A percentile compares a stretch with the other conserved stretches of the same genome.
Evolutionary conservation across 2,329 filamentous ascomycete species (phyloP).

Genomic region (Aphanoascus verrucosus): DNA sequence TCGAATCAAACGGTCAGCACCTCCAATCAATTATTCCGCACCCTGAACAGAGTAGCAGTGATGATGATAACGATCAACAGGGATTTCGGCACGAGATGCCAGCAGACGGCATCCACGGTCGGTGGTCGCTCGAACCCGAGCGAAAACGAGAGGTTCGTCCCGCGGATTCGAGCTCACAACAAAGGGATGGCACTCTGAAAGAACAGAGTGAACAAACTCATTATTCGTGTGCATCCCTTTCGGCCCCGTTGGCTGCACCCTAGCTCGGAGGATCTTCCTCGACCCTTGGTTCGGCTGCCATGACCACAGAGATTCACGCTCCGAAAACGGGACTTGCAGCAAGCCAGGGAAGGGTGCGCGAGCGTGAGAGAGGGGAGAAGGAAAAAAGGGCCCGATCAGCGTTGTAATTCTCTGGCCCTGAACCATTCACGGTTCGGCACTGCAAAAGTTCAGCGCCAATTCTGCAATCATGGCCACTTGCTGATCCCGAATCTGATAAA

Average conservation of each 20-base stretch:
- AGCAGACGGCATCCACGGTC: neutral
- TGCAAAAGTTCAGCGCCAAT: neutral
- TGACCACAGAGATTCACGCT: neutral
- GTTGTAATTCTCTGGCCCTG: neutral
- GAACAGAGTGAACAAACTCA: neutral
- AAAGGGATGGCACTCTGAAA: neutral
- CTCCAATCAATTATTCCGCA: neutral
- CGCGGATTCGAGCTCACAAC: neutral
- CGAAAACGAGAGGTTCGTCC: neutral
- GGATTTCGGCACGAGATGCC: neutral
- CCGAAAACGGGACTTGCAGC: conserved; percentile 4
- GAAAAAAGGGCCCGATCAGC: too few species aligned
- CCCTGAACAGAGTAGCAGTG: conserved; percentile 6
- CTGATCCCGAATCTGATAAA: conserved; percentile 4
- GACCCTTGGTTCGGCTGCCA: conserved; percentile 1
- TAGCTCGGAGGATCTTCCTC: neutral
- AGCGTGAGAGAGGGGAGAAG: neutral
- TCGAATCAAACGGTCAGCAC: neutral
- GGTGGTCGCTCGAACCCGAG: neutral
- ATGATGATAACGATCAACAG: conserved; percentile 3
- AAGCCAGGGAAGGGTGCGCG: neutral
- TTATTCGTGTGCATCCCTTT: neutral
- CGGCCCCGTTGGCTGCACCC: neutral
- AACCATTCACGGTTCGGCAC: neutral
- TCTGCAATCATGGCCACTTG: neutral